A percentile compares a stretch with the other conserved stretches of the same genome.
Conservation (phyloP, 441 rosid species). For the Eutrema salsugineum region DNA sequence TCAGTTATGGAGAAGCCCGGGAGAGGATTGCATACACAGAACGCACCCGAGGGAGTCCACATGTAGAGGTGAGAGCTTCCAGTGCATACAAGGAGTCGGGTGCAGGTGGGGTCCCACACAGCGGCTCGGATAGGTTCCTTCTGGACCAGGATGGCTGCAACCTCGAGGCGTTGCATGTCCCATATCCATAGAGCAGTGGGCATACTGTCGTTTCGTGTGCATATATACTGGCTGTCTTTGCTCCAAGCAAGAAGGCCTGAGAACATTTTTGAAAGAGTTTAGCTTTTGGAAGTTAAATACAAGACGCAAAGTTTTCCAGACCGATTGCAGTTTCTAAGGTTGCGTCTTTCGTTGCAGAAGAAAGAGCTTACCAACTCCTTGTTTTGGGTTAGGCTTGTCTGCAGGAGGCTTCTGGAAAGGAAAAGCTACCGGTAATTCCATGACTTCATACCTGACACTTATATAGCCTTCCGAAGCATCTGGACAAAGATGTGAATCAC, state of each 20-base stretch:
- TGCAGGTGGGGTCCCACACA: conserved; percentile 86
- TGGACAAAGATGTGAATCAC: conserved; percentile 9
- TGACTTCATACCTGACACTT: conserved; percentile 78
- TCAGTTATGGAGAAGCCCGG: conserved; percentile 69
- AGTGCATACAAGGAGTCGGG: conserved; percentile 81
- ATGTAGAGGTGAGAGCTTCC: conserved; percentile 92
- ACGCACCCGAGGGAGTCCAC: conserved; percentile 97
- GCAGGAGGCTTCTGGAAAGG: conserved; percentile 89
- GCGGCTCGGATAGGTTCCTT: conserved; percentile 90
- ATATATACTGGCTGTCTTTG: conserved; percentile 80
- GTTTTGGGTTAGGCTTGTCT: conserved; percentile 98
- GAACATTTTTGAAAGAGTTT: conserved; percentile 14
- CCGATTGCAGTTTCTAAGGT: not conserved
- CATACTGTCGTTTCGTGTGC: conserved; percentile 92
- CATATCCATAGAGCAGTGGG: conserved; percentile 92
- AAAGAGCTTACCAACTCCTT: conserved; percentile 80
- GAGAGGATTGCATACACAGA: conserved; percentile 75
- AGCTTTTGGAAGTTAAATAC: not conserved
- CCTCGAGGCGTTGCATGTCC: conserved; percentile 81
- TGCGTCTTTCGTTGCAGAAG: conserved; percentile 11
- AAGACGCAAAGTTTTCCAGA: not conserved
- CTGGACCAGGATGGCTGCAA: conserved; percentile 86
- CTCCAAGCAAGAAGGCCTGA: conserved; percentile 95
- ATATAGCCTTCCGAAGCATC: conserved; percentile 68
- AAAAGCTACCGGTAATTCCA: conserved; percentile 67